phyloP scores from a whole-genome alignment of 192 early-diverging fungal species.

The Backusella circina region DNA sequence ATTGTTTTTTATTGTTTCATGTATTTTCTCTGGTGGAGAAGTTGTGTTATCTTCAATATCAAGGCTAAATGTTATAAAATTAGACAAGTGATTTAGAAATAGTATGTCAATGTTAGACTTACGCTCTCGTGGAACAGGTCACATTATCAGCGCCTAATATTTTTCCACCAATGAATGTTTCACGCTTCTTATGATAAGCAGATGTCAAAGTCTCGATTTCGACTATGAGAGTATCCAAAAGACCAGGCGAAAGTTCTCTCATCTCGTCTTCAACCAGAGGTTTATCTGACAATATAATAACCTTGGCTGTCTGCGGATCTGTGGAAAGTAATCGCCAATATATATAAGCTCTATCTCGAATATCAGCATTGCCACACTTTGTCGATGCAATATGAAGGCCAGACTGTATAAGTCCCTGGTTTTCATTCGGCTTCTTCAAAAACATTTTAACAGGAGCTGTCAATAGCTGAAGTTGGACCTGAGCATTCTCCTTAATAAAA shows the following conservation, averaged over 20 bases:
- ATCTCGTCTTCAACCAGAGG: constrained; percentile 74
- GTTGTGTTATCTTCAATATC: constrained; percentile 44
- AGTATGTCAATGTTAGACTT: too few species aligned
- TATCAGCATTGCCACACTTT: constrained; percentile 89
- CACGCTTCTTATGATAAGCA: constrained; percentile 89
- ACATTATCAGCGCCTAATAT: constrained; percentile 57
- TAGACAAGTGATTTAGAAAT: not conserved
- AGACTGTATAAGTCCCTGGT: constrained; percentile 81
- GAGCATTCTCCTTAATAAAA: constrained; percentile 80
- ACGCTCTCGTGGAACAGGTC: constrained; percentile 43
- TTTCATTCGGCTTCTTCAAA: constrained; percentile 81
- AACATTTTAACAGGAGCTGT: constrained; percentile 92
- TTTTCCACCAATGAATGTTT: constrained; percentile 65
- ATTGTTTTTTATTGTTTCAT: constrained; percentile 42
- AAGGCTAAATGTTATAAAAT: constrained; percentile 37
- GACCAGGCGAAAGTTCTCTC: constrained; percentile 57
- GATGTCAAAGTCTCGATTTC: constrained; percentile 88
- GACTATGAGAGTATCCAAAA: constrained; percentile 82
- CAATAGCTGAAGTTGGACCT: constrained; percentile 89
- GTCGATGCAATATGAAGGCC: constrained; percentile 84
- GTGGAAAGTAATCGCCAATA: constrained; percentile 97
- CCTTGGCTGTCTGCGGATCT: constrained; percentile 87
- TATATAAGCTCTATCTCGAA: constrained; percentile 92
- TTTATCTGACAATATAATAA: constrained; percentile 85
- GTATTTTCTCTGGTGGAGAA: constrained; percentile 35